A percentile compares a stretch with the other conserved stretches of the same genome.
These are phyloP conservation scores for Solanum appendiculatum DNA, from an alignment of 257 asterid species.

Conservation along the genomic window DNA sequence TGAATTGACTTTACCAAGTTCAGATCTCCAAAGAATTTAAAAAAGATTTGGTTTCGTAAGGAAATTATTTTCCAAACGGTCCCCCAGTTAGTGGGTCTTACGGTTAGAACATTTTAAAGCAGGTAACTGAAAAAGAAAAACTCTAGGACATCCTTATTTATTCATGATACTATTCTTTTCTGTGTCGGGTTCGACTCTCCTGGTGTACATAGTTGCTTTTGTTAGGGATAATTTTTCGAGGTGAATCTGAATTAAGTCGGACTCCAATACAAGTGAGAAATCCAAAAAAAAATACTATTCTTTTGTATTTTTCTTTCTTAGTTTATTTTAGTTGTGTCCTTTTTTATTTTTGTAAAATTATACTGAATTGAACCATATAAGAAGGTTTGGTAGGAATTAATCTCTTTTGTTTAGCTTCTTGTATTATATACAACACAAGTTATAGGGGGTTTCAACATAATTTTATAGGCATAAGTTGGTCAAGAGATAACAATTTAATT, in stretches of 20 bases:
- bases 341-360: background rate
- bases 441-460: background rate
- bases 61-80: background rate
- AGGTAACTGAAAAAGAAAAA: background rate
- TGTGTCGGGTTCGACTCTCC: background rate
- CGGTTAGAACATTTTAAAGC: background rate
- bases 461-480: background rate
- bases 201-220: accelerated
- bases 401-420: background rate
- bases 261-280: background rate
- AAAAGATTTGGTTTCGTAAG: background rate
- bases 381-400: background rate
- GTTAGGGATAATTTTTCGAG: background rate
- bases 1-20: background rate
- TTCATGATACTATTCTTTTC: too few relatives aligned
- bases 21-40: background rate
- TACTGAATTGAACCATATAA: background rate
- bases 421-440: background rate
- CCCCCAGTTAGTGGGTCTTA: background rate
- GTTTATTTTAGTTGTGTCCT: background rate
- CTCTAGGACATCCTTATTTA: background rate
- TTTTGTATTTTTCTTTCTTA: too few relatives aligned
- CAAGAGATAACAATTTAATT: background rate
- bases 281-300: background rate
- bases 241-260: background rate